Base-by-base conservation (phyloP, 2,329 filamentous ascomycete species). In the Alternaria incomplexa region DNA sequence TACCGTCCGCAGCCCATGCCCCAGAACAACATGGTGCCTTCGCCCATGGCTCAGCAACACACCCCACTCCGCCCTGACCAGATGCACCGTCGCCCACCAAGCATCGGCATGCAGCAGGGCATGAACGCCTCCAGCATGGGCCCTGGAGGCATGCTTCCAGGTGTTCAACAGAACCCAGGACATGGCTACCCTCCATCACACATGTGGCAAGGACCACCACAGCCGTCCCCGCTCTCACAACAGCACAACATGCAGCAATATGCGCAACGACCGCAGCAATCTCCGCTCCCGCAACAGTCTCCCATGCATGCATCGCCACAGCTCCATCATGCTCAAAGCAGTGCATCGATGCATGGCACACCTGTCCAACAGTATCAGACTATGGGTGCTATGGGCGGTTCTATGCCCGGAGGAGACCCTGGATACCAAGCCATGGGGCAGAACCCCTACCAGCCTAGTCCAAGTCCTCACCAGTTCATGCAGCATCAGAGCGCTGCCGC, bases 1-100 rank as follows among this genome's bases (percentile, higher is more conserved):
- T 96, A 93, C 80, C 88, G 90, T 57, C 91, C 90, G 74, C 87
- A 91, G 57, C 84, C 90, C 54, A 89, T 92, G 74, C 86, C 90
- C 36, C 91, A 91, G 74, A 90, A 88, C 74, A 85, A 90, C 43
- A 88, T 93, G 76, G 87, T 87, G 28, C 91, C 93, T 76, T 90
- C 92, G 23, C 89, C 89, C 23, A 89, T 93, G 79, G 88, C 91
- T 80, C 86, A 87, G 75, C 89, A 91, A 82, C 87, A 88, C 66
- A 88, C 89, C 40, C 81, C 84, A 75, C 81, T 88, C 78, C 81
- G 84, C 32, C 82, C 86, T 52, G 85, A 88, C 62, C 87, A 91
- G 75, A 87, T 91, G 79, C 89, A 90, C 72, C 86, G 87, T 68
- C 86, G 90, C 71, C 87, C 90, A 67, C 89, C 90, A 46, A 87